Conservation (phyloP, 306 rosid species). For the Senna siamea region DNA sequence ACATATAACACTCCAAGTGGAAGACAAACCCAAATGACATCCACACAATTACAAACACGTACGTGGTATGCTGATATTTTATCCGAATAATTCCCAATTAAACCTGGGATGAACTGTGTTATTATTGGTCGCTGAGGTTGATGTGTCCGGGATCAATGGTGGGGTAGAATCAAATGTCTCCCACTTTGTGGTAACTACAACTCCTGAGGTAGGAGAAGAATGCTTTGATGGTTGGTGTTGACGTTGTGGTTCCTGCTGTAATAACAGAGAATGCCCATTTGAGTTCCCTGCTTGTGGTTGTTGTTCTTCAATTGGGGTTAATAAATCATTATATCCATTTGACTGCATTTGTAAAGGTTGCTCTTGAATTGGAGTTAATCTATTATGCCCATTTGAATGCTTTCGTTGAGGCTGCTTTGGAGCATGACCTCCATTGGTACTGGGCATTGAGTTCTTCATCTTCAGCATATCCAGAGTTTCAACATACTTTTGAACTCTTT, state of each 20-base stretch:
- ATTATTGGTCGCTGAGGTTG: constrained; percentile 44
- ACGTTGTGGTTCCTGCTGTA: constrained; percentile 21
- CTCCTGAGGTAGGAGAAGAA: constrained; percentile 50
- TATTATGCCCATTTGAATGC: constrained; percentile 45
- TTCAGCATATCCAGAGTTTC: constrained; percentile 86
- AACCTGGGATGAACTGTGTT: constrained; percentile 58
- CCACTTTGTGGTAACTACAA: constrained; percentile 92
- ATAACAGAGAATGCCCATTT: constrained; percentile 37
- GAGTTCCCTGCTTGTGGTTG: constrained; percentile 25
- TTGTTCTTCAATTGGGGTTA: constrained; percentile 52
- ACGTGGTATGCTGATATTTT: constrained; percentile 24
- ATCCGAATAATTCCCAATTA: constrained; percentile 87
- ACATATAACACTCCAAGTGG: constrained; percentile 59
- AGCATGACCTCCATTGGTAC: constrained; percentile 46
- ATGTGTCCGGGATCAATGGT: constrained; percentile 46
- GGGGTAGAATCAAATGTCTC: constrained; percentile 78
- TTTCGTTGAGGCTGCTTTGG: too few species aligned
- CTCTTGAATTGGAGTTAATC: constrained; percentile 62
- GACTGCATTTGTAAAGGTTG: constrained; percentile 45
- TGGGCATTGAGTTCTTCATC: constrained; percentile 60
- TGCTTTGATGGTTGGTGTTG: constrained; percentile 31
- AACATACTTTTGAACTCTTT: constrained; percentile 85
- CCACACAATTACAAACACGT: constrained; percentile 58
- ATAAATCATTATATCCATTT: constrained; percentile 32
- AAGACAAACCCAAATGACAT: constrained; percentile 59